Evolutionary conservation across 225 moss, liverwort and hornwort genomes (phyloP).

Genomic region (Lunularia cruciata): DNA sequence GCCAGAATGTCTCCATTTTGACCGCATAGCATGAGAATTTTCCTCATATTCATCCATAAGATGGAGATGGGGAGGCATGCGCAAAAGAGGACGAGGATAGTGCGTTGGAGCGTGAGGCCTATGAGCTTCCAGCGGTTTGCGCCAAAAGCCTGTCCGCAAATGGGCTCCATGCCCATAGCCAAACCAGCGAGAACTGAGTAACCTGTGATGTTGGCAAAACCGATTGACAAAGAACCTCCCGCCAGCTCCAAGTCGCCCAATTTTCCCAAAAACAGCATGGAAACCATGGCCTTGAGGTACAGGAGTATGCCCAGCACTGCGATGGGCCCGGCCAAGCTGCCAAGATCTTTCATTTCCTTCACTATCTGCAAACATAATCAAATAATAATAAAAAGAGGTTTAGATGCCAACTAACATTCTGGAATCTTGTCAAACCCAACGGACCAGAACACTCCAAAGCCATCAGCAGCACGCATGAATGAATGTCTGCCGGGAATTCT

Average conservation of each 20-base stretch:
- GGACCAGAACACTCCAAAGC: background rate
- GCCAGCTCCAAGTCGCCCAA: conserved; percentile 77
- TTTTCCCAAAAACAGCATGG: conserved; percentile 78
- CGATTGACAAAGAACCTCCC: conserved; percentile 85
- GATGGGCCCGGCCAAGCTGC: conserved; percentile 73
- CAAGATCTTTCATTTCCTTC: conserved; percentile 69
- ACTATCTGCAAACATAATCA: conserved; percentile 51
- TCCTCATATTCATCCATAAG: conserved; percentile 68
- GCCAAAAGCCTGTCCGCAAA: conserved; percentile 90
- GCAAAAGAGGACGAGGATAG: conserved; percentile 60
- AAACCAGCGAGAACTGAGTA: conserved; percentile 88
- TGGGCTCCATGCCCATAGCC: conserved; percentile 92
- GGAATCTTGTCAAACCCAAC: background rate
- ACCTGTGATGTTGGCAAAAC: conserved; percentile 95
- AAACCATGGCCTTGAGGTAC: conserved; percentile 82
- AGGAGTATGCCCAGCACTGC: conserved; percentile 64
- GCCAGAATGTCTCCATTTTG: conserved; percentile 74
- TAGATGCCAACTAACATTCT: conserved; percentile 11
- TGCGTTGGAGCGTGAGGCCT: conserved; percentile 82
- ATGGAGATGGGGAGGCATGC: conserved; percentile 74
- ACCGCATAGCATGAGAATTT: conserved; percentile 64
- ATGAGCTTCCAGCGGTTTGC: conserved; percentile 74
- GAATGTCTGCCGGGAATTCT: background rate
- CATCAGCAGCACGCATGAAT: background rate
- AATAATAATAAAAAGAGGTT: conserved; percentile 2